Base-by-base conservation (phyloP, 179 eudicot species). In the Pouteria campechiana region DNA sequence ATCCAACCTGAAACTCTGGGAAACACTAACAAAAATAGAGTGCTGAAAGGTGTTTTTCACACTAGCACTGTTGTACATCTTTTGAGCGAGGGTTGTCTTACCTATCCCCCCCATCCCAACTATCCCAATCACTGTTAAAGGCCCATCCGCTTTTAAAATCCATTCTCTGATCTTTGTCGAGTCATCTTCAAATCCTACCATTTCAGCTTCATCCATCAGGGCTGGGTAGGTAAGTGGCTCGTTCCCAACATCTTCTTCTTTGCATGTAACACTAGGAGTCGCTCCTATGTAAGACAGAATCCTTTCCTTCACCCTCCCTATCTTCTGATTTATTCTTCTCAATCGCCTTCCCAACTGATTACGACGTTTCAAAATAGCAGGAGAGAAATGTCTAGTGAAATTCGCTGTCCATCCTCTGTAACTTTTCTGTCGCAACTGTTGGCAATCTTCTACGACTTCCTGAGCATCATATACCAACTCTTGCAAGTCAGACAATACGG, bases 101-200 rank as follows among this genome's bases (percentile, higher is more conserved):
- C 43, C 43, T 27, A 38, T 18, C 2, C 43, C 43, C 13, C 43
- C 43, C 43, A 38, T 38, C 2, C 27, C 43, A 7, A 38, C 43
- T 10, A 38, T 38, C 7, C 43, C 43, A 20, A 38, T 10, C 0
- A 13, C 25, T 18, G 19, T 7, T 1, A 38, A 20, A 3, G 2
- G 14, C 13, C 12, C 43, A 38, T 20, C 12, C 4, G 1, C 2
- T 3, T 13, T 5, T 3, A 20, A 20, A 20, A 38, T 38, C 43
- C 43, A 38, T 9, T 27, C 43, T 20, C n/a, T 10, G 5, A 38
- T 11, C 6, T 3, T 38, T 9, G 7, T 11, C 10, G 12, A 13
- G 22, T 38, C 43, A 4, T 38, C 15, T 19, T 6, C 8, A 24
- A 38, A 38, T 3, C 43, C 43, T 10, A 38, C 15, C n/a, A 38